phyloP scores from a whole-genome alignment of 108 stramenopile species.

The Cyclostephanos invisitatus region DNA sequence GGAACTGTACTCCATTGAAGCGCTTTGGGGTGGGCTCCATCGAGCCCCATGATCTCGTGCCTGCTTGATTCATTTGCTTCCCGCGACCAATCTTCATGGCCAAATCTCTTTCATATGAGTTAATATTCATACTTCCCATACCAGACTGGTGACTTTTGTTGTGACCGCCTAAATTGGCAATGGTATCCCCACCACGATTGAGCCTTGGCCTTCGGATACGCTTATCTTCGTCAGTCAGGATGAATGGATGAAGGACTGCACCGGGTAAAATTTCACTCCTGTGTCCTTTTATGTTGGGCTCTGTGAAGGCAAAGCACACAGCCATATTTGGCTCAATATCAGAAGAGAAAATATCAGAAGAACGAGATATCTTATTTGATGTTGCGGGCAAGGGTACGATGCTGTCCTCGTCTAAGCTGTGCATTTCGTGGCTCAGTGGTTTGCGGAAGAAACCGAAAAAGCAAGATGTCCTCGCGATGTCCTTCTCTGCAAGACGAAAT shows the following conservation, averaged over 20 bases:
- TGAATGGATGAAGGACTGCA: constrained; percentile 56
- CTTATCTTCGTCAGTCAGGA: constrained; percentile 70
- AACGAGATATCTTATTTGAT: constrained; percentile 55
- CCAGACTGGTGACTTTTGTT: constrained; percentile 75
- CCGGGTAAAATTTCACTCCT: constrained; percentile 73
- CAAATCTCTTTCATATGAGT: constrained; percentile 78
- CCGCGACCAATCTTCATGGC: constrained; percentile 75
- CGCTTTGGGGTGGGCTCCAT: constrained; percentile 83
- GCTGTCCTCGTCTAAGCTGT: constrained; percentile 59
- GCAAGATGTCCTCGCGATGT: constrained; percentile 52
- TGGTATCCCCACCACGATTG: constrained; percentile 79
- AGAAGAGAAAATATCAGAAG: constrained; percentile 59
- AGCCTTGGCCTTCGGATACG: constrained; percentile 78
- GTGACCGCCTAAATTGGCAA: constrained; percentile 80
- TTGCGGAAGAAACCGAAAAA: constrained; percentile 76
- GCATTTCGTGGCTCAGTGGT: constrained; percentile 77
- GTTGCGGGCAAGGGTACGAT: constrained; percentile 53
- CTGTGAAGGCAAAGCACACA: constrained; percentile 80
- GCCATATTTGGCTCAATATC: constrained; percentile 64
- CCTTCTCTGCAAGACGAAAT: constrained; percentile 54
- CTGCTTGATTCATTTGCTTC: constrained; percentile 82
- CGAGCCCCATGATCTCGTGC: constrained; percentile 83
- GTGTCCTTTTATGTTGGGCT: constrained; percentile 72
- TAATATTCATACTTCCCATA: constrained; percentile 87
- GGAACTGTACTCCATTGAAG: constrained; percentile 8